These are phyloP conservation scores for Syzygium jambos DNA, from an alignment of 345 rosid species.

Conservation along the genomic window DNA sequence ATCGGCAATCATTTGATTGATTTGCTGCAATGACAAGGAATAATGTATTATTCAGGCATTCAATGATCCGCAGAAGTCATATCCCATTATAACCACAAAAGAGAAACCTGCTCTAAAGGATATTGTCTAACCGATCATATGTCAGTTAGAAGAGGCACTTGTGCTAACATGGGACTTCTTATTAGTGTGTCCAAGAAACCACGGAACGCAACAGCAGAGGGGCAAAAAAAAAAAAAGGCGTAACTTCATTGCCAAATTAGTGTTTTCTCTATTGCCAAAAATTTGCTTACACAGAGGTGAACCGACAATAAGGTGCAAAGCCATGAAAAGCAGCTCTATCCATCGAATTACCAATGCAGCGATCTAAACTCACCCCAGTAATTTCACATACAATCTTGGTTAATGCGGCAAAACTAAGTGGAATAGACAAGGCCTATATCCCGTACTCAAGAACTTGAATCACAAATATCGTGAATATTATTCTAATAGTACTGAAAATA, in stretches of 20 bases:
- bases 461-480: not conserved
- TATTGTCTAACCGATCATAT: not conserved
- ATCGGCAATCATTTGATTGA: slow-evolving; percentile 91
- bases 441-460: not conserved
- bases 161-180: not conserved
- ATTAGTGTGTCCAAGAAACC: not conserved
- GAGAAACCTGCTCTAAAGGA: not conserved
- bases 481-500: not conserved
- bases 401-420: not conserved
- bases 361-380: not conserved
- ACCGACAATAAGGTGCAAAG: not conserved
- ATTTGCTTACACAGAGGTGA: not conserved
- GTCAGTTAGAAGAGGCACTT: not conserved
- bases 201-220: not conserved
- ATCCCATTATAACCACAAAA: not conserved
- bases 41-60: not conserved
- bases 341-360: not conserved
- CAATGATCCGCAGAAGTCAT: not conserved
- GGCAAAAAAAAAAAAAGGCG: not conserved
- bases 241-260: not conserved
- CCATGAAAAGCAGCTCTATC: not conserved
- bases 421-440: not conserved
- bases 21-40: slow-evolving; percentile 48
- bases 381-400: not conserved
- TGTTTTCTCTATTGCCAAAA: not conserved